Evolutionary conservation across 1,139 yeast genomes (phyloP), one percentile per base, ranked within the genome.

Genomic region (Candida neerlandica): DNA sequence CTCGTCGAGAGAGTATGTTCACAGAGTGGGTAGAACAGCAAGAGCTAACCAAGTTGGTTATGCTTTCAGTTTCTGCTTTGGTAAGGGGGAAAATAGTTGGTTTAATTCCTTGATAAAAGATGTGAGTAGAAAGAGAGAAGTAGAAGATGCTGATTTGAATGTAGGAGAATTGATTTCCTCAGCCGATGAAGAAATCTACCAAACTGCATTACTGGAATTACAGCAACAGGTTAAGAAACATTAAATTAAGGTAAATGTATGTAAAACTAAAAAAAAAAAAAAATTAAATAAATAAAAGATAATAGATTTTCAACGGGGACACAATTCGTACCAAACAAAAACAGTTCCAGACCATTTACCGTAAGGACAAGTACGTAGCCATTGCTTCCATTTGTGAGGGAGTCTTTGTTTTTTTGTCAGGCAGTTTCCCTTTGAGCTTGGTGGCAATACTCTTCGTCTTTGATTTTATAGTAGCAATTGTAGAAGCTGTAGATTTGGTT

Each of bases 11-110:
- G 99, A 94, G 61, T 95, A 94, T 59, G 89, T 94, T 30, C 99
- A 94, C 66, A 80, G 99, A 58, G 94, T 92, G 33, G 99, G 99
- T 41, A 84, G 99, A 73, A 92, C 98, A 0, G 98, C 98, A 1
- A 83, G 99, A 69, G 99, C 98, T 1, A 85, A 87, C 49, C 80
- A 85, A 44, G 45, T 58, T 0, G 99, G 99, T 61, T 73, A 75
- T 46, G 96, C 96, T 0, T 80, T 83, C 61, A 86, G 81, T 49
- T 64, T 91, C 39, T 75, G 85, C 19, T 77, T 85, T 51, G 96
- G 96, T 27, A 82, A 80, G 51, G 92, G 91, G 49, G 97, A 91
- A 58, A 73, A 71, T 49, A 83, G 77, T 58, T 89, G 91, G 85
- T 82, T 82, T 59, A 73, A 75, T 56, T 76, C 69, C 45, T 61